Base-by-base conservation (phyloP, 192 early-diverging fungal species). In the Umbelopsis vinacea region DNA sequence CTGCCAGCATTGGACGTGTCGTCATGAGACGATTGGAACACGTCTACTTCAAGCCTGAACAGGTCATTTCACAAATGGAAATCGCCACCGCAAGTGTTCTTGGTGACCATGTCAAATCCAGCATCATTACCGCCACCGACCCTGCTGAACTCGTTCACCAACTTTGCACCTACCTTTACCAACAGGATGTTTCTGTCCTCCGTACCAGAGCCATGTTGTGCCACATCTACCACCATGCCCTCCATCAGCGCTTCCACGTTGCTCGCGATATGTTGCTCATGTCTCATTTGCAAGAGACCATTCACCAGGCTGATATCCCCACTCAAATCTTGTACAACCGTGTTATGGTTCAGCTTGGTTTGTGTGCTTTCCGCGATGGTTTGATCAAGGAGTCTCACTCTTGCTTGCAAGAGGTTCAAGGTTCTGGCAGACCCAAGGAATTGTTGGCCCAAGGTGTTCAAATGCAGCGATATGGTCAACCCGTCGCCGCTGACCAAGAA, bases 261-360 rank as follows among this genome's bases (percentile, higher is more conserved):
- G 97, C 98, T 10, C 91, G 96, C 79, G 96, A 99, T 72, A 88
- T 98, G 86, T 84, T 99, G 57, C 89, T 98, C 77, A 98, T 98
- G 98, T 98, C 97, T 26, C 95, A 97, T 78, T 87, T 99, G 57
- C 98, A 99, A 85, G 98, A 99, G 75, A 89, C 87, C 68, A 92
- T 96, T 69, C 87, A 89, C 40, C 89, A 92, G 76, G 93, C 92
- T 22, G 98, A 99, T 74, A 81, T 98, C 67, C 84, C 86, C 53
- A 98, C 95, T 19, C 96, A 98, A 84, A 94, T 97, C 48, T 85
- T 99, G 68, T 96, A 93, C 87, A 99, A 99, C 88, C 92, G 98
- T 43, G 89, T 96, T 2, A 88, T 97, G 82, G 97, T 94, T 21
- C 97, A 99, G 85, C 86, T 99, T 55, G 98, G 98, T 66, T 86